Percentiles rank a stretch among this genome's conserved stretches.
Conservation (phyloP, 202 grass and related monocot species). For the Panicum virgatum region DNA sequence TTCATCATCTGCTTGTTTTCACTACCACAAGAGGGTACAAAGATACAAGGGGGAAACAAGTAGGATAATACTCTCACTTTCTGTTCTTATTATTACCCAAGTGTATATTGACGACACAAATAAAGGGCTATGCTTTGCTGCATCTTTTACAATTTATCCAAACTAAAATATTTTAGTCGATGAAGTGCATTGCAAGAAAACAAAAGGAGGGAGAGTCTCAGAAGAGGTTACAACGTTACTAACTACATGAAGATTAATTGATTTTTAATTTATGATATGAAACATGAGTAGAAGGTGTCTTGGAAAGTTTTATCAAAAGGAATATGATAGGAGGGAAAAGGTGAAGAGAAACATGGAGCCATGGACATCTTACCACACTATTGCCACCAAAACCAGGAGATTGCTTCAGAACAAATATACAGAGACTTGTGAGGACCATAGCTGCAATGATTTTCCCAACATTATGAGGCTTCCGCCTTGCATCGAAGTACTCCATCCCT, state of each 20-base stretch:
- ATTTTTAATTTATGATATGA: conserved; percentile 19
- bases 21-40: conserved; percentile 23
- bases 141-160: conserved; percentile 17
- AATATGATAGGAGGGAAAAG: conserved; percentile 30
- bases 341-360: conserved; percentile 29
- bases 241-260: conserved; percentile 27
- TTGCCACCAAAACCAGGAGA: conserved; percentile 80
- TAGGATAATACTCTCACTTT: conserved; percentile 10
- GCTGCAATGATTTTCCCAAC: conserved; percentile 74
- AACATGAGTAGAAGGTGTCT: conserved; percentile 17
- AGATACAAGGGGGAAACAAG: conserved; percentile 10
- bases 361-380: conserved; percentile 68
- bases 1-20: conserved; percentile 20
- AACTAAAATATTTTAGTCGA: conserved; percentile 11
- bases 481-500: conserved; percentile 96
- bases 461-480: conserved; percentile 80
- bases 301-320: conserved; percentile 23
- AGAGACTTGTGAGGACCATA: conserved; percentile 61
- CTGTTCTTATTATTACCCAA: conserved; percentile 17
- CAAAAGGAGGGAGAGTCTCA: conserved; percentile 16
- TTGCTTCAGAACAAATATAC: conserved; percentile 97
- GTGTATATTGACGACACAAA: conserved; percentile 27
- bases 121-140: conserved; percentile 1
- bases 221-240: not conserved
- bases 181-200: conserved; percentile 50